Evolutionary conservation across 1,139 yeast genomes (phyloP).

Genomic region (Geotrichum carabidarum): DNA sequence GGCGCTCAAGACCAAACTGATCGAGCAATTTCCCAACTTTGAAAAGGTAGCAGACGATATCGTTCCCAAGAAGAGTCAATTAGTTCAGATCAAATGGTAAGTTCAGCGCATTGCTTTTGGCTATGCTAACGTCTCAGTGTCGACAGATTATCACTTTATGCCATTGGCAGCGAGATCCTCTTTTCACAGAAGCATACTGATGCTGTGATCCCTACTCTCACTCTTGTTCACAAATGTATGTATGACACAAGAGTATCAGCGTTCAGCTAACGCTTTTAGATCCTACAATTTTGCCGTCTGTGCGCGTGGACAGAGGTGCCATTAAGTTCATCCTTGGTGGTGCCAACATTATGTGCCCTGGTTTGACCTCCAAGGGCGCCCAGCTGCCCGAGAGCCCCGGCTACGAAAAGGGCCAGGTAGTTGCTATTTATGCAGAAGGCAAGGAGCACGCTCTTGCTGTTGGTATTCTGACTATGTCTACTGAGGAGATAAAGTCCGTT

Average conservation of each 20-base stretch:
- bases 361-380: conserved; percentile 89
- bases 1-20: conserved; percentile 68
- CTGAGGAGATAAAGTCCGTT: conserved; percentile 75
- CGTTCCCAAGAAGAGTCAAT: conserved; percentile 88
- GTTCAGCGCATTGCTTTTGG: conserved; percentile 4
- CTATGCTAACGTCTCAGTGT: conserved; percentile 39
- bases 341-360: conserved; percentile 97
- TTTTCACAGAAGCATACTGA: conserved; percentile 81
- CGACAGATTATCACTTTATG: conserved; percentile 75
- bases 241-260: not conserved
- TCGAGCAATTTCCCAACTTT: conserved; percentile 63
- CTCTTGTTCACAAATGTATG: conserved; percentile 59
- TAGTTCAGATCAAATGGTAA: conserved; percentile 67
- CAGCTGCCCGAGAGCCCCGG: conserved; percentile 65
- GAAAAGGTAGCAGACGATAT: conserved; percentile 74
- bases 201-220: conserved; percentile 67
- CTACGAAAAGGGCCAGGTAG: conserved; percentile 58
- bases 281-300: conserved; percentile 72
- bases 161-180: conserved; percentile 67
- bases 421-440: conserved; percentile 86
- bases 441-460: conserved; percentile 87
- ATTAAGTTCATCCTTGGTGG: conserved; percentile 91
- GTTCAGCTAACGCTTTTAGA: conserved; percentile 27
- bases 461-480: conserved; percentile 81
- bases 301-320: conserved; percentile 94